These are phyloP conservation scores for Pachysandra terminalis DNA, from an alignment of 164 flowering plant species.

Conservation along the genomic window DNA sequence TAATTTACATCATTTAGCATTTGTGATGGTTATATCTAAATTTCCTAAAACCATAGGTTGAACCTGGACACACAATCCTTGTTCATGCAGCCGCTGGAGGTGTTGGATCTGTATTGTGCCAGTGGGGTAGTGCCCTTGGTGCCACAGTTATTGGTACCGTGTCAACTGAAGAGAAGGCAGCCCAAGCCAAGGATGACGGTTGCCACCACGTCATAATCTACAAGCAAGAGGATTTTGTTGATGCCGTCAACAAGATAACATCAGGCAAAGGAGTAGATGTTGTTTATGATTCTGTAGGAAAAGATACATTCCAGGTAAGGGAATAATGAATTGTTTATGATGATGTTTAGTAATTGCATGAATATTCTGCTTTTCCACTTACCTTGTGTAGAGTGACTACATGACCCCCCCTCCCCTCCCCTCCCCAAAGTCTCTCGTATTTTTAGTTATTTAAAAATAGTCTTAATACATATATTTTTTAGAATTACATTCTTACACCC, in stretches of 20 bases:
- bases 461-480: too few relatives aligned
- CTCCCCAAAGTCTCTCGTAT: too few relatives aligned
- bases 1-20: not conserved
- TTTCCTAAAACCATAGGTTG: slow-evolving; percentile 46
- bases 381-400: too few relatives aligned
- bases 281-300: slow-evolving; percentile 77
- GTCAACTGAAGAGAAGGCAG: slow-evolving; percentile 79
- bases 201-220: slow-evolving; percentile 75
- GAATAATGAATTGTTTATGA: not conserved
- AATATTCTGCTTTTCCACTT: too few relatives aligned
- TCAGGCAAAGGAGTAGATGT: slow-evolving; percentile 67
- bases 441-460: too few relatives aligned
- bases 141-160: slow-evolving; percentile 97
- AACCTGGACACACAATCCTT: slow-evolving; percentile 73
- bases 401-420: too few relatives aligned
- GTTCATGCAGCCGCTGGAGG: slow-evolving; percentile 99
- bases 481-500: too few relatives aligned
- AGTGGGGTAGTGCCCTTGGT: slow-evolving; percentile 88
- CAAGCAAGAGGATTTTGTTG: slow-evolving; percentile 71
- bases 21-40: not conserved
- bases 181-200: slow-evolving; percentile 82
- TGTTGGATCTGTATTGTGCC: slow-evolving; percentile 84
- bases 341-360: too few relatives aligned
- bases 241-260: slow-evolving; percentile 62
- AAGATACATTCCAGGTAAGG: slow-evolving; percentile 64